These are phyloP conservation scores for Cordyceps farinosa DNA, from an alignment of 2,329 filamentous ascomycete species.

Conservation along the genomic window DNA sequence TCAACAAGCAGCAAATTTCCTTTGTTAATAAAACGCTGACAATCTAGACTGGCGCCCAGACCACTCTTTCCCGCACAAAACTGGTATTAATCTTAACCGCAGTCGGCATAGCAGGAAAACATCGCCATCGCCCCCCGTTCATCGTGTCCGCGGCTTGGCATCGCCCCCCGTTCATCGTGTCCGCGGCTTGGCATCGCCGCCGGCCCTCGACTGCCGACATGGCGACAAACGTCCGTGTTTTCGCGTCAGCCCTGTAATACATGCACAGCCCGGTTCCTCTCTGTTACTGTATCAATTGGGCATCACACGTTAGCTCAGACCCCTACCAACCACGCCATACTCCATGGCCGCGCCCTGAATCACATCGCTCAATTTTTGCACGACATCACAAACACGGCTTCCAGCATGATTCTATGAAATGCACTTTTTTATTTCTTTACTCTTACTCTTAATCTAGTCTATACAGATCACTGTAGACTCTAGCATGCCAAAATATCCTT, in stretches of 20 bases:
- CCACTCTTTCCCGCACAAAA: not conserved
- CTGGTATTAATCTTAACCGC: not conserved
- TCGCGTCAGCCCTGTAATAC: no score
- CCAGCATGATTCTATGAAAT: not conserved
- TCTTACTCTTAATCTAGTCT: not conserved
- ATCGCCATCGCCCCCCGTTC: not conserved
- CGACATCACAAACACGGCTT: not conserved
- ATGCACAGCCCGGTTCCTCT: no score
- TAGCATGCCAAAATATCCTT: not conserved
- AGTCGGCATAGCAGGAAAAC: not conserved
- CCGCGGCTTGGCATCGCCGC: not conserved
- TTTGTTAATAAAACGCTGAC: not conserved
- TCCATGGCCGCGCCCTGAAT: not conserved
- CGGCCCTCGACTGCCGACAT: not conserved
- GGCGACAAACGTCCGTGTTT: no score
- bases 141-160: not conserved
- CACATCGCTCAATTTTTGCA: not conserved
- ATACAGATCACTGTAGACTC: constrained; percentile 5
- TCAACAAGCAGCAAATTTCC: not conserved
- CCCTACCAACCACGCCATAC: not conserved
- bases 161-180: not conserved
- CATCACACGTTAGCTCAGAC: no score
- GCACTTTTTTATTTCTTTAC: not conserved
- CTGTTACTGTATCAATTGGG: no score
- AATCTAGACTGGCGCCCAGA: not conserved